Base-by-base conservation (phyloP, 2,329 filamentous ascomycete genomes). In the Parastagonospora nodorum region DNA sequence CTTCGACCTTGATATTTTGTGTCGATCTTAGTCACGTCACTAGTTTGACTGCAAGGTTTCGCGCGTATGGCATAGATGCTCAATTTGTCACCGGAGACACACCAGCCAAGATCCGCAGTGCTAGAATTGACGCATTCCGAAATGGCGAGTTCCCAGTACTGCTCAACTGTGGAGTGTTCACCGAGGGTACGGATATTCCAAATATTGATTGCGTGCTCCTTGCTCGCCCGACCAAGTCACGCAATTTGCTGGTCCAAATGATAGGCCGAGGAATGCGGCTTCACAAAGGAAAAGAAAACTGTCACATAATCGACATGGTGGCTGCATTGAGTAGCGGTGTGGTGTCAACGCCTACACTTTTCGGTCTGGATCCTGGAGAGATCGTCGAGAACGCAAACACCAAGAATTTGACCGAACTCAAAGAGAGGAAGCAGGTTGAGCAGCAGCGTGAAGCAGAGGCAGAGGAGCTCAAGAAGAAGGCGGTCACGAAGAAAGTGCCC, bases 231-330 rank as follows among this genome's bases (percentile, higher is more conserved):
- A 99, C 94, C 1, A 87, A 88, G 61, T 97, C 94, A 12, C 86
- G 89, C n/a, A 97, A 97, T 63, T 78, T 99, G 2, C 83, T 99
- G 1, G 86, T 97, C 1, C 94, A 99, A 74, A 99, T 99, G 94
- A 96, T 99, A 55, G 94, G 94, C 0, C 84, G 94, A 63, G 94
- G 94, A 4, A 89, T 99, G 85, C 85, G 94, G 36, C 77, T 97
- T 33, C 83, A 90, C 69, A 80, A 86, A 1, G 88, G 84, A 10
- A 99, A 99, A 74, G 77, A 86, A 33, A 85, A 97, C 67, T 99
- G 94, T 62, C 94, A 97, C 71, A 81, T 99, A 52, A 95, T 99
- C 65, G 94, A 99, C 73, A 92, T 99, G 85, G 94, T 97, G 0
- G 88, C 92, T 0, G 91, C 87, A 32, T 78, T 97, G 16, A 85